Conservation (phyloP, 306 rosid genomes). For the Carpinus fangiana region DNA sequence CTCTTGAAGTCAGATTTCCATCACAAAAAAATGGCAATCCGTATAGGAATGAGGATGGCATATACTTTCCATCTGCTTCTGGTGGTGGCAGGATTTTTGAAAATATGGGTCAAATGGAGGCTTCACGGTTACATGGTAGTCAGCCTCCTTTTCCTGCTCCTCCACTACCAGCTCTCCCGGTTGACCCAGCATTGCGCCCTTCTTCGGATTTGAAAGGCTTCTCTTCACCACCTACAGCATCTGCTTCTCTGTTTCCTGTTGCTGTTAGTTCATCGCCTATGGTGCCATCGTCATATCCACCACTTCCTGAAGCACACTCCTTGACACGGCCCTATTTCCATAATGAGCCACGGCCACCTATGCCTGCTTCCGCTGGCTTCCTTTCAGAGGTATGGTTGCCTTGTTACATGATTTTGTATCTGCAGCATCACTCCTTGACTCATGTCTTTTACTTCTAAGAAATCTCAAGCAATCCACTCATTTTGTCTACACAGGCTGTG, state of each 20-base stretch:
- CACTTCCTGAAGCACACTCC: constrained; percentile 43
- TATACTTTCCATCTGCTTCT: constrained; percentile 31
- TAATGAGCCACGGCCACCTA: constrained; percentile 42
- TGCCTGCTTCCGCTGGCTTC: constrained; percentile 50
- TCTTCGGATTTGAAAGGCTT: constrained; percentile 30
- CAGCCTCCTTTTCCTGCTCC: constrained; percentile 81
- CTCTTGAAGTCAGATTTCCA: constrained; percentile 17
- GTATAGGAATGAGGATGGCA: constrained; percentile 30
- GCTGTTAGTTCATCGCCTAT: constrained; percentile 34
- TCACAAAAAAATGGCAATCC: not conserved
- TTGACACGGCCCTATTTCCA: constrained; percentile 51
- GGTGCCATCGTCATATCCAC: constrained; percentile 45
- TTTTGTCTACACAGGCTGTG: constrained; percentile 29
- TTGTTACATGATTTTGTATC: constrained; percentile 12
- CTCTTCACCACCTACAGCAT: constrained; percentile 44
- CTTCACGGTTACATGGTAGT: constrained; percentile 46
- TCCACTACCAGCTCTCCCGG: constrained; percentile 79
- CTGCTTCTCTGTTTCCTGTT: constrained; percentile 66
- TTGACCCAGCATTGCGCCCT: constrained; percentile 41
- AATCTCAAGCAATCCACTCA: constrained; percentile 29
- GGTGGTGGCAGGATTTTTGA: constrained; percentile 34
- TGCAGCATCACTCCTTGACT: not conserved
- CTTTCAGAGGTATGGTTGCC: constrained; percentile 49
- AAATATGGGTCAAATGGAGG: constrained; percentile 36
- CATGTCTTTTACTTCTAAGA: constrained; percentile 19